Conservation (phyloP, 2,329 filamentous ascomycete species). For the Xylaria sp. region DNA sequence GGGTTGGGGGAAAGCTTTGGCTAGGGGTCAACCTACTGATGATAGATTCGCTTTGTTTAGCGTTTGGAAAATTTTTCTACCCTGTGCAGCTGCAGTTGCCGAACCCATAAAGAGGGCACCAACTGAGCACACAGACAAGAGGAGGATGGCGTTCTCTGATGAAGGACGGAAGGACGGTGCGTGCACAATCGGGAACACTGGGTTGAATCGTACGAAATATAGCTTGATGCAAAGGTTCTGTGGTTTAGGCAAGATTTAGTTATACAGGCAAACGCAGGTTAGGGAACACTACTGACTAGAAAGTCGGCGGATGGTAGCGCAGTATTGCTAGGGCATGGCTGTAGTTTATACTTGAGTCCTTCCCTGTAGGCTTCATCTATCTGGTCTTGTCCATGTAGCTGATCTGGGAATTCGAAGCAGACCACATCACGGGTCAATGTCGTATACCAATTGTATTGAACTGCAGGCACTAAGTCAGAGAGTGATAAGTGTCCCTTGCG, state of each 20-base stretch:
- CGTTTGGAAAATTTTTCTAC: slow-evolving; percentile 35
- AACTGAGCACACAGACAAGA: slow-evolving; percentile 34
- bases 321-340: slow-evolving; percentile 32
- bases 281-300: slow-evolving; percentile 15
- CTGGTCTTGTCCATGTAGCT: slow-evolving; percentile 28
- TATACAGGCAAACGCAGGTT: not conserved
- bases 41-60: slow-evolving; percentile 36
- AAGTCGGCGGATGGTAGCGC: slow-evolving; percentile 34
- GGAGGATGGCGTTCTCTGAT: slow-evolving; percentile 33
- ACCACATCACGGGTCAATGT: slow-evolving; percentile 34
- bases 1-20: not conserved
- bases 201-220: slow-evolving; percentile 37
- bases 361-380: slow-evolving; percentile 37
- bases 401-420: slow-evolving; percentile 26
- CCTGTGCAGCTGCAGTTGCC: slow-evolving; percentile 33
- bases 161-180: slow-evolving; percentile 35
- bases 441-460: slow-evolving; percentile 34
- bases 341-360: slow-evolving; percentile 32
- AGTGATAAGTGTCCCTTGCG: slow-evolving; percentile 32
- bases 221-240: slow-evolving; percentile 36
- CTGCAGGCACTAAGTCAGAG: slow-evolving; percentile 32
- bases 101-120: slow-evolving; percentile 36
- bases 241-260: slow-evolving; percentile 12
- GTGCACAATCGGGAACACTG: slow-evolving; percentile 34
- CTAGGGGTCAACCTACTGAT: slow-evolving; percentile 20